phyloP scores from a whole-genome alignment of 768 basidiomycete genomes.

The Mycena rebaudengoi region DNA sequence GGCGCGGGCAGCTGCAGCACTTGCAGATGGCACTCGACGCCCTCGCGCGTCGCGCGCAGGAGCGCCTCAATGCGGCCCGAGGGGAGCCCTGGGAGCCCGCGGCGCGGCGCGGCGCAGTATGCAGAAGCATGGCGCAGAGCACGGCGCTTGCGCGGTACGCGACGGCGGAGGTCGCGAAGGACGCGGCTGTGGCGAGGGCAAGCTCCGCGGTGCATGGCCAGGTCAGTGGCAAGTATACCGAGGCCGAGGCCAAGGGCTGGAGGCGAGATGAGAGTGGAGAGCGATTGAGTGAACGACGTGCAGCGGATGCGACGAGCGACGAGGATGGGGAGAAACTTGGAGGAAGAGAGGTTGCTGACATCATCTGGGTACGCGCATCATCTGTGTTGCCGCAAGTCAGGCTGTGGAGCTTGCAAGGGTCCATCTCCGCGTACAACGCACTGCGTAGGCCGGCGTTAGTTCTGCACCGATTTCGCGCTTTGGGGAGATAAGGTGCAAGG shows the following conservation, averaged over 20 bases:
- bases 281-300: slow-evolving; percentile 49
- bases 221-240: slow-evolving; percentile 61
- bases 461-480: too few species aligned
- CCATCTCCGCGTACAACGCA: too few species aligned
- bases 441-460: too few species aligned
- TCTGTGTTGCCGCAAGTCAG: too few species aligned
- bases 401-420: too few species aligned
- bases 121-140: slow-evolving; percentile 86
- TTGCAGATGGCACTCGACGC: slow-evolving; percentile 86
- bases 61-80: slow-evolving; percentile 84
- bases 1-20: slow-evolving; percentile 86
- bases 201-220: slow-evolving; percentile 75
- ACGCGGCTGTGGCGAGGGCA: slow-evolving; percentile 80
- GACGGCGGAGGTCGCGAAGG: slow-evolving; percentile 80
- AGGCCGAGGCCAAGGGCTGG: slow-evolving; percentile 68
- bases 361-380: too few species aligned
- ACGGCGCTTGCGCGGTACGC: slow-evolving; percentile 87
- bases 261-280: slow-evolving; percentile 80
- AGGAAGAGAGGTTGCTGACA: too few species aligned
- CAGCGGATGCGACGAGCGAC: too few species aligned
- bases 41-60: slow-evolving; percentile 81
- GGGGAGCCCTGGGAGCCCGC: too few species aligned
- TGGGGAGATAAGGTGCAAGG: too few species aligned
- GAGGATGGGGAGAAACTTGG: too few species aligned
- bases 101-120: slow-evolving; percentile 86